These are phyloP conservation scores for Cutaneotrichosporon cyanovorans DNA, from an alignment of 1,284 basidiomycete genomes.

Conservation along the genomic window DNA sequence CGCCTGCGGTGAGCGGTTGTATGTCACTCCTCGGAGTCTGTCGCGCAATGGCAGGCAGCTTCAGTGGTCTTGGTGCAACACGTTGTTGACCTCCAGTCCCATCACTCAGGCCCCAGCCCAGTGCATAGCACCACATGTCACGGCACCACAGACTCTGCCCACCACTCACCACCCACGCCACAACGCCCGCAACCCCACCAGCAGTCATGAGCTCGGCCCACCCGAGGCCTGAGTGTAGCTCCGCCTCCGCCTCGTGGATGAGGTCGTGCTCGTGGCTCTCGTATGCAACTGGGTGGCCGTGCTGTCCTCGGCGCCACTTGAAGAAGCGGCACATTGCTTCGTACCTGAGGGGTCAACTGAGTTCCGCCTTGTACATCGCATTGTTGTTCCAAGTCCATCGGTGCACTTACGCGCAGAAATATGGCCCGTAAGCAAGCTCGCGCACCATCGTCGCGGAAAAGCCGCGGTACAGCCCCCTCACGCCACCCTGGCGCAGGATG, in stretches of 20 bases:
- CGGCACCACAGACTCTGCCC: neutral
- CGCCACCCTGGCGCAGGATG: constrained; percentile 54
- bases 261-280: constrained; percentile 33
- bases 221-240: constrained; percentile 47
- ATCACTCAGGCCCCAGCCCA: no score
- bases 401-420: constrained; percentile 64
- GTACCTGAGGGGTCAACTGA: constrained; percentile 55
- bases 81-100: no score
- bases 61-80: no score
- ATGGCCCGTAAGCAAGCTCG: constrained; percentile 72
- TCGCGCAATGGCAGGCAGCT: no score
- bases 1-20: constrained; percentile 30
- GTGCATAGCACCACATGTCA: no score
- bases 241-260: constrained; percentile 50
- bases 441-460: constrained; percentile 61
- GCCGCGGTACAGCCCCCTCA: constrained; percentile 69
- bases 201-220: constrained; percentile 62
- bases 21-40: no score
- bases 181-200: constrained; percentile 65
- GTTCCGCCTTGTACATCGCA: no score
- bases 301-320: constrained; percentile 21
- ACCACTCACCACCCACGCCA: constrained; percentile 42
- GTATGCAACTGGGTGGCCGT: constrained; percentile 9
- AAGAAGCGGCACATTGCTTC: constrained; percentile 65
- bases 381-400: no score